Conservation (phyloP, 2,329 filamentous ascomycete species). For the Aspergillus felis region DNA sequence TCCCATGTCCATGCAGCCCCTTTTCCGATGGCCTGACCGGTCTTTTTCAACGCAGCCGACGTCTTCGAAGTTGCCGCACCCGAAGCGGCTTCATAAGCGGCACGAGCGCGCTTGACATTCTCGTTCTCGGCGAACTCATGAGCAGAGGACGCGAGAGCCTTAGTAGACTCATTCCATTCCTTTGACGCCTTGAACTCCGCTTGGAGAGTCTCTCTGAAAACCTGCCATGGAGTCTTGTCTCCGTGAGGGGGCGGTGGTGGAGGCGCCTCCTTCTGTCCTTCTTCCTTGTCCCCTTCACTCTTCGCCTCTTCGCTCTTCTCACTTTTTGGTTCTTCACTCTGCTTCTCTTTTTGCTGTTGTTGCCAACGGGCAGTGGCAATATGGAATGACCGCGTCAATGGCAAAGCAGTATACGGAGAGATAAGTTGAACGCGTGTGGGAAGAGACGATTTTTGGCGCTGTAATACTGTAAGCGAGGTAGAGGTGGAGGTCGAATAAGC, state of each 20-base stretch:
- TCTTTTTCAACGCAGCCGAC: slow-evolving; percentile 75
- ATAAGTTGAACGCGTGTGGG: slow-evolving; percentile 33
- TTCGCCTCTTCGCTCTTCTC: slow-evolving; percentile 45
- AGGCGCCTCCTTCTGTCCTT: slow-evolving; percentile 59
- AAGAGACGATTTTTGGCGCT: slow-evolving; percentile 25
- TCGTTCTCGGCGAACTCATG: slow-evolving; percentile 93
- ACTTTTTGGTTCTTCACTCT: slow-evolving; percentile 31
- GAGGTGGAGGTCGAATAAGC: slow-evolving; percentile 34
- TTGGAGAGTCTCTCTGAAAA: slow-evolving; percentile 95
- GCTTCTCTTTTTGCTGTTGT: slow-evolving; percentile 40
- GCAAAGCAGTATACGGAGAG: slow-evolving; percentile 33
- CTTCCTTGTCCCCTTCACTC: slow-evolving; percentile 46
- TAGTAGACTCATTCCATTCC: slow-evolving; percentile 98
- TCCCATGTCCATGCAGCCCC: slow-evolving; percentile 97
- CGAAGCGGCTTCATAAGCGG: slow-evolving; percentile 82
- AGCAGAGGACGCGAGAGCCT: slow-evolving; percentile 82
- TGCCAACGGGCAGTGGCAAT: slow-evolving; percentile 29
- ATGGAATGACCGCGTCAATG: slow-evolving; percentile 38
- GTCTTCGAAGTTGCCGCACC: slow-evolving; percentile 77
- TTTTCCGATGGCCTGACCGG: slow-evolving; percentile 81
- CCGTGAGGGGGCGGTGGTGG: slow-evolving; percentile 93
- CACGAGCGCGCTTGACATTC: slow-evolving; percentile 76
- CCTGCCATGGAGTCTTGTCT: slow-evolving; percentile 97
- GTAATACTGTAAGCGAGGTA: slow-evolving; percentile 17
- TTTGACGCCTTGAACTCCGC: slow-evolving; percentile 94